phyloP scores from a whole-genome alignment of 371 early-diverging fungal species.

The Homolaphlyctis polyrhiza region DNA sequence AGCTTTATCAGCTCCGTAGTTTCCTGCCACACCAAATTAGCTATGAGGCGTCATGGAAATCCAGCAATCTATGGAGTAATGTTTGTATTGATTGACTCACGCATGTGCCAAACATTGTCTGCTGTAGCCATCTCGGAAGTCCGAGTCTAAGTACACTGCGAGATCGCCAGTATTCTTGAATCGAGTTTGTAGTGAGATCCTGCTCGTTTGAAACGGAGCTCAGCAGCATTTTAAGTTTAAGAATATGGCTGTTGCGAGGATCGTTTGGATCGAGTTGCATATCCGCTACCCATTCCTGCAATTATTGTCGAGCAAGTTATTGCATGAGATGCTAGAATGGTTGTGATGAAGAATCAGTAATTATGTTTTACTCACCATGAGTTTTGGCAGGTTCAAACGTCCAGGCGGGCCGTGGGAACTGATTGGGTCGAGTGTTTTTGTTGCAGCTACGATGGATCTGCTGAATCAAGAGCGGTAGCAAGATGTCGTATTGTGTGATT shows the following conservation, averaged over 20 bases:
- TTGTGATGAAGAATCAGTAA: neutral
- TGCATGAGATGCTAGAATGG: neutral
- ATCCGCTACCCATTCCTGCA: constrained; percentile 35
- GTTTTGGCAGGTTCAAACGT: constrained; percentile 31
- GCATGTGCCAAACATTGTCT: constrained; percentile 27
- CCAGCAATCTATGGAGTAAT: too few species aligned
- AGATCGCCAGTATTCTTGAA: constrained; percentile 26
- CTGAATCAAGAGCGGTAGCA: too few species aligned
- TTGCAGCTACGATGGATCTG: too few species aligned
- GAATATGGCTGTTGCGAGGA: constrained; percentile 33
- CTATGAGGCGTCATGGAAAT: too few species aligned
- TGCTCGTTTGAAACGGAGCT: constrained; percentile 12
- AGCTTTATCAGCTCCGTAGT: constrained; percentile 1
- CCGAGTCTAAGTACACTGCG: constrained; percentile 30
- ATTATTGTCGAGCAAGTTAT: constrained; percentile 4
- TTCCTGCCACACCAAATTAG: too few species aligned
- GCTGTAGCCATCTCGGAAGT: constrained; percentile 29
- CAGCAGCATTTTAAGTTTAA: constrained; percentile 23
- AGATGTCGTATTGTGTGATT: too few species aligned
- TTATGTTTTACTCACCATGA: constrained; percentile 23
- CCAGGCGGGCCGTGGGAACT: constrained; percentile 15
- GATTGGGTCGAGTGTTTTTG: neutral
- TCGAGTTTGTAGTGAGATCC: constrained; percentile 5
- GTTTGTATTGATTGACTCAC: too few species aligned
- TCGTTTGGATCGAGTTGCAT: constrained; percentile 42